phyloP scores from a whole-genome alignment of 305 asterid species.

The Stenogyne calaminthoides region DNA sequence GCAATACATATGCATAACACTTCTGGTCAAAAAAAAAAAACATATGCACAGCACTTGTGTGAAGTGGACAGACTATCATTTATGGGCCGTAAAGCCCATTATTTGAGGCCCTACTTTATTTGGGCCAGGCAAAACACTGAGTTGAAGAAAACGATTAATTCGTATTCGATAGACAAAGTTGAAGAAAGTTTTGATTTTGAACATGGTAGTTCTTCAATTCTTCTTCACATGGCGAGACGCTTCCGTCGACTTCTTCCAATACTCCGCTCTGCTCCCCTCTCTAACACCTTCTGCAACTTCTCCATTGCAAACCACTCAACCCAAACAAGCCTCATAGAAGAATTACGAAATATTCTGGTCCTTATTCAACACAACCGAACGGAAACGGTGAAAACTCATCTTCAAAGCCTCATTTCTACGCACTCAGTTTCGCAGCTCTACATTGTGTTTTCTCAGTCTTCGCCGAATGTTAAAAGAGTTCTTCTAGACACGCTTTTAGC shows the following conservation, averaged over 20 bases:
- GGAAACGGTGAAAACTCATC: conserved; percentile 53
- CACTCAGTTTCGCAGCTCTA: conserved; percentile 60
- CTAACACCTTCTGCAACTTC: conserved; percentile 32
- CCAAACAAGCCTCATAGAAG: conserved; percentile 39
- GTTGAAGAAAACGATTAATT: neutral
- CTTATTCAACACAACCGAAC: conserved; percentile 57
- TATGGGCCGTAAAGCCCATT: neutral
- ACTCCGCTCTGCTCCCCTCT: neutral
- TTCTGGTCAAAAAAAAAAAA: no score
- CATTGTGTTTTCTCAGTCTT: conserved; percentile 34
- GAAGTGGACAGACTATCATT: no score
- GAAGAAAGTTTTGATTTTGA: neutral
- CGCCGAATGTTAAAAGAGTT: conserved; percentile 39
- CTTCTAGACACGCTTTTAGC: conserved; percentile 49
- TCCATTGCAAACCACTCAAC: conserved; percentile 13
- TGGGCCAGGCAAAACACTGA: neutral
- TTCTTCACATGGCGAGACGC: conserved; percentile 30
- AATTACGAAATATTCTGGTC: conserved; percentile 45
- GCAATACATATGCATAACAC: neutral
- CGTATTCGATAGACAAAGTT: neutral
- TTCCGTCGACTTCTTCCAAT: conserved; percentile 37
- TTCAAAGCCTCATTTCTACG: conserved; percentile 40
- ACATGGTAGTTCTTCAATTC: neutral
- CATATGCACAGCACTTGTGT: no score
- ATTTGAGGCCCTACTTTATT: neutral